Evolutionary conservation across 1,139 yeast genomes (phyloP), one percentile per base, ranked within the genome.

Genomic region (Hansenula sp.): DNA sequence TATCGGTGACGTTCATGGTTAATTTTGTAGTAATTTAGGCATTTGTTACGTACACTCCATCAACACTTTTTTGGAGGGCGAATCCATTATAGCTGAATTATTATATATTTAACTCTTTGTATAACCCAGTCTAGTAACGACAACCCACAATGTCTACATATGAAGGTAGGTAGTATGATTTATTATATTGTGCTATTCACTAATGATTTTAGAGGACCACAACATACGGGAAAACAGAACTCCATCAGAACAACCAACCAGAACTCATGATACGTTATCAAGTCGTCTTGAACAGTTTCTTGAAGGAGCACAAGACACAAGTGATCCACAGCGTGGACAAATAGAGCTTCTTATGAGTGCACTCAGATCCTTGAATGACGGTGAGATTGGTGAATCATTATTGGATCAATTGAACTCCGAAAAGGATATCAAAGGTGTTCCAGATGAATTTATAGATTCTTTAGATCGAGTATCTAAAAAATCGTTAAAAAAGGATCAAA

Each of bases 361-460:
- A 1, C 37, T 55, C 18, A 37, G 46, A 13, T 26, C 51, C 22
- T 25, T 52, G 11, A 47, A 43, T 12, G 52, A 48, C 9, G 42
- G 41, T 13, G 47, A 45, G 16, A 41, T 46, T 19, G 38, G 46
- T 27, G 50, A 51, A 37, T 35, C 50, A 20, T 34, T 52, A 6
- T 34, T 56, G 4, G 48, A 57, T 32, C 57, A 57, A 39, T 41
- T 61, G 12, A 45, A 54, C 4, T 50, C 59, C n/a, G 51, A 52
- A 19, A 45, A 52, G 18, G 55, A 50, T n/a, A 46, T 48, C 9
- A 60, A 66, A 36, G 95, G 96, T 0, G 85, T 87, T 11, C 66
- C 79, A 4, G 85, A 83, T 46, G 75, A 73, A 36, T 87, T 76
- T 55, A 62, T 90, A 9, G 97, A 89, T 54, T 68, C 83, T 0